Conservation (phyloP, 768 basidiomycete species). For the Pleurotus eryngii region DNA sequence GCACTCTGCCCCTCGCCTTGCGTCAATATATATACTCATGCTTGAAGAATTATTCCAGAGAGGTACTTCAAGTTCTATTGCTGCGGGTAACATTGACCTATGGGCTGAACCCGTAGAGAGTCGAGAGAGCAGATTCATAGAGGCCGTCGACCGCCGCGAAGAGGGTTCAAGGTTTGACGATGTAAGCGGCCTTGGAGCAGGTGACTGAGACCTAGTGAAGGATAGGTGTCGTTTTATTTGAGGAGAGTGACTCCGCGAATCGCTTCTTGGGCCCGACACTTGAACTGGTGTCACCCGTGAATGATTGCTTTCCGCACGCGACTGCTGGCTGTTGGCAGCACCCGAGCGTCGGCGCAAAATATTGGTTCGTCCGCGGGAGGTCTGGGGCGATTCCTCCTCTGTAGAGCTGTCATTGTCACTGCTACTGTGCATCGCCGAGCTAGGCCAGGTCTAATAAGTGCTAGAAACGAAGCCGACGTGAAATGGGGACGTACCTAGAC, state of each 20-base stretch:
- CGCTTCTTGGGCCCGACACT: background rate
- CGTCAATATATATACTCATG: slow-evolving; percentile 56
- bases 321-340: background rate
- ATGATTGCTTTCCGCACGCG: background rate
- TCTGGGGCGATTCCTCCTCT: slow-evolving; percentile 41
- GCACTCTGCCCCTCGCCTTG: slow-evolving; percentile 61
- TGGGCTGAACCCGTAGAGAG: slow-evolving; percentile 16
- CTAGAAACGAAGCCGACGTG: background rate
- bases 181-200: slow-evolving; percentile 36
- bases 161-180: slow-evolving; percentile 27
- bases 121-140: slow-evolving; percentile 41
- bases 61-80: slow-evolving; percentile 40
- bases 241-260: slow-evolving; percentile 20
- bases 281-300: background rate
- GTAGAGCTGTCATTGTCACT: slow-evolving; percentile 45
- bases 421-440: slow-evolving; percentile 49
- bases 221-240: slow-evolving; percentile 35
- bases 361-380: slow-evolving; percentile 41
- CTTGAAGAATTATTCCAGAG: slow-evolving; percentile 36
- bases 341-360: background rate
- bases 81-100: slow-evolving; percentile 43
- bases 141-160: slow-evolving; percentile 38
- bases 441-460: slow-evolving; percentile 14
- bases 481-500: slow-evolving; percentile 53
- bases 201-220: slow-evolving; percentile 76